These are phyloP conservation scores for Trichoderma polysporum DNA, from an alignment of 2,329 filamentous ascomycete species.

Conservation along the genomic window DNA sequence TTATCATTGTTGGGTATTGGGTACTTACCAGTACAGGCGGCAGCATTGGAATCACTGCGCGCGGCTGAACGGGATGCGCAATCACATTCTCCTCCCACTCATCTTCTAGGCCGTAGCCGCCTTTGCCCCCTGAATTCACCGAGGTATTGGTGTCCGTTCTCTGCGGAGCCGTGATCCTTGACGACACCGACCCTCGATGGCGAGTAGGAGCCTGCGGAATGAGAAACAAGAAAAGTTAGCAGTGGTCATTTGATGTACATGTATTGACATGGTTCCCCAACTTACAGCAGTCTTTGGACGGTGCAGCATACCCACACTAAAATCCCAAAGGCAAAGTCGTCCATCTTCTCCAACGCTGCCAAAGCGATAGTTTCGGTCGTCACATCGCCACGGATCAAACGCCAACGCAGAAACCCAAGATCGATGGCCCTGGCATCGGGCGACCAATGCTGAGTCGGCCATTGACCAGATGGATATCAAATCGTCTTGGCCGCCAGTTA, in stretches of 20 bases:
- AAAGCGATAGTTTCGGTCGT: slow-evolving; percentile 92
- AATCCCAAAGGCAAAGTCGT: slow-evolving; percentile 90
- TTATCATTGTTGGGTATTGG: not conserved
- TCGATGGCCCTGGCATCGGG: slow-evolving; percentile 90
- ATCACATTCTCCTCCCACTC: slow-evolving; percentile 58
- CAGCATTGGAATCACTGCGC: slow-evolving; percentile 77
- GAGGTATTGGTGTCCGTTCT: slow-evolving; percentile 64
- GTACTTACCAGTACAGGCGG: slow-evolving; percentile 80
- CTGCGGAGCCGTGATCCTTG: slow-evolving; percentile 47
- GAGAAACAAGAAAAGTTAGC: not conserved
- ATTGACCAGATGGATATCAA: slow-evolving; percentile 95
- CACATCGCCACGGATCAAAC: slow-evolving; percentile 96
- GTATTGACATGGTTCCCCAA: slow-evolving; percentile 25
- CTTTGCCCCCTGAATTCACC: slow-evolving; percentile 59
- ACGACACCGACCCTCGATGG: slow-evolving; percentile 55
- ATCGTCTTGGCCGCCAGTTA: slow-evolving; percentile 95
- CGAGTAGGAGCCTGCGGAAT: slow-evolving; percentile 27
- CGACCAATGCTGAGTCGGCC: slow-evolving; percentile 78
- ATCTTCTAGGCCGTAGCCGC: slow-evolving; percentile 65
- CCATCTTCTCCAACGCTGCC: slow-evolving; percentile 96
- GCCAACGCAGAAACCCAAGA: slow-evolving; percentile 93
- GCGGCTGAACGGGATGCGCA: slow-evolving; percentile 80
- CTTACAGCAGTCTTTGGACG: slow-evolving; percentile 74
- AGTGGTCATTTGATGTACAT: not conserved
- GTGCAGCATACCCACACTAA: slow-evolving; percentile 94